Conservation (phyloP, 2,329 filamentous ascomycete species). For the Arachnomyces sp. region DNA sequence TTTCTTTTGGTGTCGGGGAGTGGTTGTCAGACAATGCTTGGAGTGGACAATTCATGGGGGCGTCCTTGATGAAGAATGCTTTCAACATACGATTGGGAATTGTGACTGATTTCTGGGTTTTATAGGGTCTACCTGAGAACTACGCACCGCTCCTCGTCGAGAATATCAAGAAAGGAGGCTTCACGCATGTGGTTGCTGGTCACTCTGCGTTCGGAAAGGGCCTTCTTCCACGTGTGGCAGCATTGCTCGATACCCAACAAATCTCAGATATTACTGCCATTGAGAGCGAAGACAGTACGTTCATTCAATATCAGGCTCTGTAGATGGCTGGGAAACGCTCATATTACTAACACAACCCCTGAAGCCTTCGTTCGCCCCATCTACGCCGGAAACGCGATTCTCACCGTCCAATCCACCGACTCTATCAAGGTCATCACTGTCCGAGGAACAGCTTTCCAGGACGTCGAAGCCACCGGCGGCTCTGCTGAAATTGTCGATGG, state of each 20-base stretch:
- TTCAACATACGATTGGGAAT: no score
- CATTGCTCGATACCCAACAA: slow-evolving; percentile 83
- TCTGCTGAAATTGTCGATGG: slow-evolving; percentile 72
- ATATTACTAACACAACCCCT: background rate
- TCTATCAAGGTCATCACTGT: slow-evolving; percentile 82
- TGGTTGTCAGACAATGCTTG: background rate
- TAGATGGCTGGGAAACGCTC: background rate
- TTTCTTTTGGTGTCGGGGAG: background rate
- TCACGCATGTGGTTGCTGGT: slow-evolving; percentile 81
- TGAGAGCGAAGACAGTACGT: slow-evolving; percentile 72
- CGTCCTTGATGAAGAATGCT: no score
- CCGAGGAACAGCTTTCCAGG: slow-evolving; percentile 82
- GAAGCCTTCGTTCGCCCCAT: slow-evolving; percentile 84
- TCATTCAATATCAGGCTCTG: background rate
- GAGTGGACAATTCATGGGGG: slow-evolving; percentile 1
- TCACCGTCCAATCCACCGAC: slow-evolving; percentile 87
- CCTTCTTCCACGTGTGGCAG: slow-evolving; percentile 81
- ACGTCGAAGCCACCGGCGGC: slow-evolving; percentile 61
- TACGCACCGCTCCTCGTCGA: slow-evolving; percentile 87
- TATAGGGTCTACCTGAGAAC: slow-evolving; percentile 79
- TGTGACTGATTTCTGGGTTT: slow-evolving; percentile 11
- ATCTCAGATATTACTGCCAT: slow-evolving; percentile 85
- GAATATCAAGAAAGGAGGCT: slow-evolving; percentile 93
- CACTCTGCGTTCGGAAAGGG: slow-evolving; percentile 97
- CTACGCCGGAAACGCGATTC: slow-evolving; percentile 94